Evolutionary conservation across 2,329 filamentous ascomycete species (phyloP).

Genomic region (Curvularia sp.): DNA sequence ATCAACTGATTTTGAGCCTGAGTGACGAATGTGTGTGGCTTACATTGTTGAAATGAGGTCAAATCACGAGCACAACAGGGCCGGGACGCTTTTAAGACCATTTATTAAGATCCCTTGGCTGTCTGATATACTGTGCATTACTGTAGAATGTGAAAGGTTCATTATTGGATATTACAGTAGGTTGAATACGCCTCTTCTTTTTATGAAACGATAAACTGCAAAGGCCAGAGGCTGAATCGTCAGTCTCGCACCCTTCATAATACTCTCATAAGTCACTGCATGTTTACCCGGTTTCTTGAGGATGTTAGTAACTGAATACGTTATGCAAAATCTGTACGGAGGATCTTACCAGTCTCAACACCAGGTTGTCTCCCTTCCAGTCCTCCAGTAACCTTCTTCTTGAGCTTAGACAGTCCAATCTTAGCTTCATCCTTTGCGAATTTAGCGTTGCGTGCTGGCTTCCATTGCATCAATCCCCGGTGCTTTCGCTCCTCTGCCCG

Average conservation of each 20-base stretch:
- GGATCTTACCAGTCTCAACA: constrained; percentile 71
- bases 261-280: neutral
- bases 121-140: neutral
- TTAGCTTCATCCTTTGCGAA: constrained; percentile 90
- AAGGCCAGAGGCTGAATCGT: no score
- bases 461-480: constrained; percentile 93
- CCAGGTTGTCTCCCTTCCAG: constrained; percentile 84
- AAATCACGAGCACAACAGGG: no score
- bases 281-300: constrained; percentile 32
- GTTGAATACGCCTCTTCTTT: neutral
- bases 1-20: neutral
- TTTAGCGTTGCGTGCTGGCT: constrained; percentile 80
- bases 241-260: neutral
- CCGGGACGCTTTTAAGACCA: neutral
- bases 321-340: constrained; percentile 12
- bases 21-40: neutral
- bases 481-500: constrained; percentile 81
- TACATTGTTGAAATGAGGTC: neutral
- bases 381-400: constrained; percentile 73
- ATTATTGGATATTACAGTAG: neutral
- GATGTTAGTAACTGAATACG: constrained; percentile 17
- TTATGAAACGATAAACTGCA: neutral
- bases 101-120: neutral
- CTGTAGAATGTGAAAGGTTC: neutral
- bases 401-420: constrained; percentile 76